These are phyloP conservation scores for Rosellinia necatrix DNA, from an alignment of 2,329 filamentous ascomycete genomes.

Conservation along the genomic window DNA sequence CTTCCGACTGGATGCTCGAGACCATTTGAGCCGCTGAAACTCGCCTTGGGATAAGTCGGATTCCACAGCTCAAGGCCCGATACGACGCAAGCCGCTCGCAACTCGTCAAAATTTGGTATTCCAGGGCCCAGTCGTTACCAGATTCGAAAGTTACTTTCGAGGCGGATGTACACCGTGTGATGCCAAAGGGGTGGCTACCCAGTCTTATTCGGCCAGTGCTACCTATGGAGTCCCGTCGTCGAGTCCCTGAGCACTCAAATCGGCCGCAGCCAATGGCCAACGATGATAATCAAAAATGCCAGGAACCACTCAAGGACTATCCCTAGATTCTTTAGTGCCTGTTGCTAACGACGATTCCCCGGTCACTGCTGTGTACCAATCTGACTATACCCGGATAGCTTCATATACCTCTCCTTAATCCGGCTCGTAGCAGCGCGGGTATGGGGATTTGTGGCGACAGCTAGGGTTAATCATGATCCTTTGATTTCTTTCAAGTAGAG, in stretches of 20 bases:
- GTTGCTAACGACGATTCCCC: no score
- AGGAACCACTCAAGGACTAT: no score
- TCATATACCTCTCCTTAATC: neutral
- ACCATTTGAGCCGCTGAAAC: slow-evolving; percentile 22
- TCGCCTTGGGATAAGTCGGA: slow-evolving; percentile 18
- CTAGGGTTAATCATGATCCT: no score
- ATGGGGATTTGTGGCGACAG: neutral
- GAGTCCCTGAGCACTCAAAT: no score
- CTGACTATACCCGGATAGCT: neutral
- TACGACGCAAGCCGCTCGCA: slow-evolving; percentile 13
- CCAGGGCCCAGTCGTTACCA: slow-evolving; percentile 20
- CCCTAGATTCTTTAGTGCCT: no score
- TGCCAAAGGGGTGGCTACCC: no score
- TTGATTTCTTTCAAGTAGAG: no score
- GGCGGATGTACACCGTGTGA: slow-evolving; percentile 22
- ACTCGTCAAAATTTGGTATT: slow-evolving; percentile 20
- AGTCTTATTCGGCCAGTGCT: no score
- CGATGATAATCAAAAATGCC: no score
- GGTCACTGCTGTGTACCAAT: no score
- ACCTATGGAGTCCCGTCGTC: no score
- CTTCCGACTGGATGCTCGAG: slow-evolving; percentile 24
- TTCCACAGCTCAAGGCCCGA: slow-evolving; percentile 22
- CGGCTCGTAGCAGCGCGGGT: neutral
- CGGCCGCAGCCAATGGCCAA: no score
- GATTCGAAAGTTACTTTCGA: slow-evolving; percentile 19